phyloP scores from a whole-genome alignment of 2,329 filamentous ascomycete genomes.

The Fusarium sublunatum region DNA sequence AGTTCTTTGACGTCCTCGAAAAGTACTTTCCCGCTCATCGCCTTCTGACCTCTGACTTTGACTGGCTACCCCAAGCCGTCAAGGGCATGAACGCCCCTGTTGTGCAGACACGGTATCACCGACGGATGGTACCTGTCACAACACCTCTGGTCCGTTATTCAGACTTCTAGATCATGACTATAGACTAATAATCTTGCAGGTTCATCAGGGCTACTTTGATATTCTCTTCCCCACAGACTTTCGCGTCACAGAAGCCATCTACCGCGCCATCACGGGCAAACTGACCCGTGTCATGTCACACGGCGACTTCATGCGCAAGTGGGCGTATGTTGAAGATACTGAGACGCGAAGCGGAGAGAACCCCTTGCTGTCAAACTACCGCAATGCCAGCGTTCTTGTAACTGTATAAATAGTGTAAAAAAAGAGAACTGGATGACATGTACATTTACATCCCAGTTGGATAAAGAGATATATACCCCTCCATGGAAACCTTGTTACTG shows the following conservation, averaged over 20 bases:
- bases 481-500: conserved; percentile 12
- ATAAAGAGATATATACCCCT: conserved; percentile 38
- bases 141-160: conserved; percentile 81
- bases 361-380: conserved; percentile 90
- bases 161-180: neutral
- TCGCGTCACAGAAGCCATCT: conserved; percentile 87
- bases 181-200: conserved; percentile 60
- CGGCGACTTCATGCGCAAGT: conserved; percentile 88
- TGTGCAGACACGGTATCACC: conserved; percentile 92
- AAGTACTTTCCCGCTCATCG: conserved; percentile 91
- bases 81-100: conserved; percentile 91
- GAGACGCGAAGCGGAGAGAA: conserved; percentile 92
- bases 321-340: conserved; percentile 92
- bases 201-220: conserved; percentile 98
- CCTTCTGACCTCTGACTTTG: conserved; percentile 90
- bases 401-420: conserved; percentile 69
- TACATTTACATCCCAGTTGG: conserved; percentile 16
- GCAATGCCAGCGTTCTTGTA: conserved; percentile 92
- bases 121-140: conserved; percentile 86
- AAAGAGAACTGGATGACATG: conserved; percentile 27
- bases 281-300: conserved; percentile 87
- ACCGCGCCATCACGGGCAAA: conserved; percentile 92
- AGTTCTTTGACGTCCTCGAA: conserved; percentile 93
- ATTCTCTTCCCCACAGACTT: conserved; percentile 99
- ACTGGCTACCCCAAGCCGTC: conserved; percentile 83